Base-by-base conservation (phyloP, 1,284 basidiomycete species). In the Polyporus tsugae region DNA sequence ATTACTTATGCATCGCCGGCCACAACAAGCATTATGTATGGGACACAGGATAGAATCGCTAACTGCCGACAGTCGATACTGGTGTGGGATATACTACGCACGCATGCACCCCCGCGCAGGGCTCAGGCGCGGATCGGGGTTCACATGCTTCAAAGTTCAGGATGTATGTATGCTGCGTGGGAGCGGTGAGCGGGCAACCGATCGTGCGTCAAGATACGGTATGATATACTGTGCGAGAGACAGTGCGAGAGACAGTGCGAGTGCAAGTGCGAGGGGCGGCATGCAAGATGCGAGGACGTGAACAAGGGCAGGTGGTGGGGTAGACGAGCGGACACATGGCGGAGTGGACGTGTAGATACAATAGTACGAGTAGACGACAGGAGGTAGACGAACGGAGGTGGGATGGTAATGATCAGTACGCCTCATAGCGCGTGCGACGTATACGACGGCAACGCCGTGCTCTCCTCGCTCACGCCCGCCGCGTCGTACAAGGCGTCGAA, bases 401-500 rank as follows among this genome's bases (percentile, higher is more conserved):
- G 15, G 17, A 13, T 2, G 29, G 29, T 29, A 29, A 29, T 29
- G 29, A 29, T 29, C 29, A 29, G 29, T 29, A 6, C 13, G 17
- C 2, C 29, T 33, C 38, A 29, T 41, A 60, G 59, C 59, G 39
- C 59, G 41, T 60, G 36, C 53, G 55, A 57, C 65, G 52, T 36
- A 29, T 67, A 67, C 55, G 65, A 63, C 42, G 65, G 61, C 65
- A 61, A 57, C 33, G 33, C 25, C 7, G 63, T 49, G 46, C 46
- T 25, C 38, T 33, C 57, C 25, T 57, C 57, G 42, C 57, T 49
- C 46, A 22, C 53, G 41, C 38, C 13, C 66, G 49, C 33, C 33
- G 33, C 38, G n/a, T 60, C 67, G 60, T 64, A 71, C 55, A 59
- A 52, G 62, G 59, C 42, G 29, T 65, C 65, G 38, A 29, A 60